These are phyloP conservation scores for Globisporangium lucens DNA, from an alignment of 352 stramenopile species.

Conservation along the genomic window DNA sequence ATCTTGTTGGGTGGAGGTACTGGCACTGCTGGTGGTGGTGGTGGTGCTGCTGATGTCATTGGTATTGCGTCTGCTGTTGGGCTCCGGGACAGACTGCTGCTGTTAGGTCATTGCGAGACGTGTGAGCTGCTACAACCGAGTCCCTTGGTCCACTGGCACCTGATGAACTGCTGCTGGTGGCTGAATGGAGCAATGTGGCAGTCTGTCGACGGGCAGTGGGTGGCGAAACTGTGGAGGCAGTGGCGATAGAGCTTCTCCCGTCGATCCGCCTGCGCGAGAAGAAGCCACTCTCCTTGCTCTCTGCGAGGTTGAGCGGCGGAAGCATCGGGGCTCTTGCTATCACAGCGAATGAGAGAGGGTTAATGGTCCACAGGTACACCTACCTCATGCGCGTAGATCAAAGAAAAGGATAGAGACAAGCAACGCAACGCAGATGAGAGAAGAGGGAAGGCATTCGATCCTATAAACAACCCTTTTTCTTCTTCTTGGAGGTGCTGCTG, in stretches of 20 bases:
- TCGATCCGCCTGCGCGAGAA: conserved; percentile 32
- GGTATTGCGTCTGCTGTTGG: not conserved
- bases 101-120: not conserved
- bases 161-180: not conserved
- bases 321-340: conserved; percentile 22
- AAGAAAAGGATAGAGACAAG: not conserved
- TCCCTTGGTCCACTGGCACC: not conserved
- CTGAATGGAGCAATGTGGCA: not conserved
- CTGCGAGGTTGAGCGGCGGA: conserved; percentile 36
- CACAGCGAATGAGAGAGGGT: not conserved
- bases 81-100: not conserved
- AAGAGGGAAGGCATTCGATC: not conserved
- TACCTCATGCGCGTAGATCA: not conserved
- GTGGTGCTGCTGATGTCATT: not conserved
- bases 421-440: not conserved
- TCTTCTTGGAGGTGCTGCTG: not conserved
- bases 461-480: not conserved
- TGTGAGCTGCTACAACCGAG: not conserved
- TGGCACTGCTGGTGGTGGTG: not conserved
- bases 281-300: conserved; percentile 36
- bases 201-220: not conserved
- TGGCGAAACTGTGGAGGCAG: not conserved
- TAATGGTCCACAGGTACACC: not conserved
- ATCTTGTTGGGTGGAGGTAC: not conserved
- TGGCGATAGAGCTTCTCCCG: conserved; percentile 12